Percentiles rank a stretch among this genome's conserved stretches.
phyloP scores from a whole-genome alignment of 441 rosid genomes.

The Brassica balearica region DNA sequence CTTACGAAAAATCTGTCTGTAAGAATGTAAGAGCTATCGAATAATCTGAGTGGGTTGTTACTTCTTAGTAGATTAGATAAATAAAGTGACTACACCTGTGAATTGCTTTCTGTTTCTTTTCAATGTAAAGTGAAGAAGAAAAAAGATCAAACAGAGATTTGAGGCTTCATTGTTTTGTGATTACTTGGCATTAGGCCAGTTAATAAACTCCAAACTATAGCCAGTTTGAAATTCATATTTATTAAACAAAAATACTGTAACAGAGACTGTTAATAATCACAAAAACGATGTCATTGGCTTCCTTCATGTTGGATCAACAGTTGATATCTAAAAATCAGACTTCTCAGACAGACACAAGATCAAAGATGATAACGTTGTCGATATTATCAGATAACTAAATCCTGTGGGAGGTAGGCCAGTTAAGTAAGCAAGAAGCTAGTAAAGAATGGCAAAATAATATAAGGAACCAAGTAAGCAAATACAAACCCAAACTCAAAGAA shows the following conservation, averaged over 20 bases:
- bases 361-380: too few species aligned
- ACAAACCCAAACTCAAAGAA: too few species aligned
- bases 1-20: constrained; percentile 18
- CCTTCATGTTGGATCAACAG: background rate
- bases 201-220: background rate
- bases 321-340: too few species aligned
- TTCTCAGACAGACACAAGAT: too few species aligned
- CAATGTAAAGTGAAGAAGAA: background rate
- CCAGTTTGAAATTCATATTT: background rate
- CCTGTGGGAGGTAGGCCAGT: too few species aligned
- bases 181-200: background rate
- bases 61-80: background rate
- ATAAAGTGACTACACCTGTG: background rate
- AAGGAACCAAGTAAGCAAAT: too few species aligned
- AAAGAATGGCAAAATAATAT: too few species aligned
- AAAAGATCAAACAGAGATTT: background rate
- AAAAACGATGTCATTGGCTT: background rate
- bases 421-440: too few species aligned
- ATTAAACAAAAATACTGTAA: background rate
- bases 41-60: constrained; percentile 16
- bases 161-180: background rate
- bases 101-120: background rate
- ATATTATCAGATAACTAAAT: too few species aligned
- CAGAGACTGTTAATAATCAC: background rate
- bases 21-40: background rate